Percentiles rank a stretch among this genome's conserved stretches.
phyloP scores from a whole-genome alignment of 208 protist species.

The Strigomonas galati region DNA sequence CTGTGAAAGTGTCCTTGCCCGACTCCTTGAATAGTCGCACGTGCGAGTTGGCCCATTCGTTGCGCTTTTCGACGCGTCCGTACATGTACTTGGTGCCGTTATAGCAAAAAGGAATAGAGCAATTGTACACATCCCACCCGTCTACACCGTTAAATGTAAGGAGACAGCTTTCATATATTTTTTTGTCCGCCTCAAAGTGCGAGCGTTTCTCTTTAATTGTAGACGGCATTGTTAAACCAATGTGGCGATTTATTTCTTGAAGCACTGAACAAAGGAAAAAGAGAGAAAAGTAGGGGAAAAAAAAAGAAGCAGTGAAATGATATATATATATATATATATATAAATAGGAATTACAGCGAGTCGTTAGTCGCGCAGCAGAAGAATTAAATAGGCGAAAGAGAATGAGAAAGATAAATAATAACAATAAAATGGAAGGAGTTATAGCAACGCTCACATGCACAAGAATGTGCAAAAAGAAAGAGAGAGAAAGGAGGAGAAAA shows the following conservation, averaged over 20 bases:
- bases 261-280: neutral
- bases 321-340: no score
- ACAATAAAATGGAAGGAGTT: neutral
- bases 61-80: conserved; percentile 50
- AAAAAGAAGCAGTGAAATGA: no score
- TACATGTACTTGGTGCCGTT: conserved; percentile 49
- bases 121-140: conserved; percentile 69
- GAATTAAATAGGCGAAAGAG: no score
- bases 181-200: conserved; percentile 41
- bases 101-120: conserved; percentile 56
- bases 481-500: neutral
- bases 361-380: no score
- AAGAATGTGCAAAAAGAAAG: neutral
- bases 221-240: no score
- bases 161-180: conserved; percentile 40
- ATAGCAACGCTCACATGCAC: neutral
- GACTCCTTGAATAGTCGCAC: conserved; percentile 54
- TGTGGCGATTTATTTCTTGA: no score
- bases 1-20: conserved; percentile 52
- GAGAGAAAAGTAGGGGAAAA: no score
- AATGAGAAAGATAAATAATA: no score
- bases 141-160: conserved; percentile 65
- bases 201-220: conserved; percentile 41
- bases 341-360: no score
- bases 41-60: conserved; percentile 56